Base-by-base conservation (phyloP, 441 rosid species). In the Melastoma candidum region DNA sequence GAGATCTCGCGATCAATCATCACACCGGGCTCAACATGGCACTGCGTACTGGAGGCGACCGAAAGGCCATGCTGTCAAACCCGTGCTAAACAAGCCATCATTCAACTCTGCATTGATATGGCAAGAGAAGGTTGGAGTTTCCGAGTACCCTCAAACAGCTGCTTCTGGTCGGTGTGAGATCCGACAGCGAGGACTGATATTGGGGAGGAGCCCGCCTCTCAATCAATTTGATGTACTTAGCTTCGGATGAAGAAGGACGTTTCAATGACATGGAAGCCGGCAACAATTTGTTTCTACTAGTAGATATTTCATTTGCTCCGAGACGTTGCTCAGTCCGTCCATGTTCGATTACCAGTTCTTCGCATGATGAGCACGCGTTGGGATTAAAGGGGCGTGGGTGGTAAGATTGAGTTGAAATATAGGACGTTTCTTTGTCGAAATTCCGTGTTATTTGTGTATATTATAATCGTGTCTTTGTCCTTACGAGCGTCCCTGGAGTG, bases 1-100 rank as follows among this genome's bases (percentile, higher is more conserved):
- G 41, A 32, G 22, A 17, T 17, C 22, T 32, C 7, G 41, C 5
- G 8, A 32, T 4, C 41, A 32, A 32, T 32, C 41, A 47, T 17
- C 12, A 26, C 36, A 26, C 25, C 29, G 22, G 22, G 22, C 44
- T 73, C 67, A 80, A 46, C 71, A 83, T 7, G 83, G 82, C 39
- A 73, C 49, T 0, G 87, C 69, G 75, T 60, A 79, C 48, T 87
- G 92, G 56, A 84, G 69, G 58, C 69, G 66, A 55, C 56, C 68
- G 10, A 56, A 54, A 14, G 92, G 85, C 76, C 77, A 77, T 22
- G 56, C 46, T 14, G 32, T 11, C 12, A 45, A 48, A 55, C 58
- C 57, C 11, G 45, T 56, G 13, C 22, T 53, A 39, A 47, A 51
- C 49, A 13, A 46, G 56, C 66, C 47, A 47, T 49, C 51, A n/a